Base-by-base conservation (phyloP, 108 stramenopile genomes). In the Nitzschia putrida region DNA sequence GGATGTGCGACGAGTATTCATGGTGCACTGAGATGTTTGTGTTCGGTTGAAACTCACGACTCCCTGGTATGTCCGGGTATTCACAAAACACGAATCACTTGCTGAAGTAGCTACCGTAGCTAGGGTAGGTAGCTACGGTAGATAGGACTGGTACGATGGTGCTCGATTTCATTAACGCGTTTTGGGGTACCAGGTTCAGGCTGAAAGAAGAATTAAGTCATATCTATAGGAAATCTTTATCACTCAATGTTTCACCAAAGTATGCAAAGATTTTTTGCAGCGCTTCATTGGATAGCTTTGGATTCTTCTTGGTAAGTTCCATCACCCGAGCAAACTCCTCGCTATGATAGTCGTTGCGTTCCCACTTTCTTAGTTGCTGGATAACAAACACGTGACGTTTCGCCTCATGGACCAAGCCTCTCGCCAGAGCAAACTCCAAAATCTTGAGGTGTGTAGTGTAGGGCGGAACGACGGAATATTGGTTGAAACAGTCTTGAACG, bases 391-490 rank as follows among this genome's bases (percentile, higher is more conserved):
- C 89, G 51, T 94, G 88, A 20, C 92, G 88, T 66, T 89, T 91
- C 25, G 89, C 92, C 73, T 94, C 92, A 59, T 83, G 85, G 14
- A 88, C 66, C 53, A 88, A 52, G 21, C 78, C 88, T 63, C 79
- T 66, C 26, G 81, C 84, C 45, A 94, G 65, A 2, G 87, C 83
- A 34, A 94, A 84, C 63, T 94, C 92, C 40, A 94, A 65, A 59
- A 94, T 89, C 60, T 94, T 89, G 55, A 88, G 80, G 65, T 94
- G 92, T 8, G 88, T 91, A 12, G 84, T 89, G 76, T 88, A 88
- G n/a, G 89, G 89, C 51, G 92, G 92, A 11, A 94, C 56, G 7
- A 88, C 78, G 34, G 79, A 64, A 64, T 94, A 86, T 63, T 94
- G 89, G 73, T 94, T 91, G 69, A 94, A 94, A 61, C 76, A 80